phyloP scores from a whole-genome alignment of 345 rosid genomes.

The Lumnitzera racemosa region DNA sequence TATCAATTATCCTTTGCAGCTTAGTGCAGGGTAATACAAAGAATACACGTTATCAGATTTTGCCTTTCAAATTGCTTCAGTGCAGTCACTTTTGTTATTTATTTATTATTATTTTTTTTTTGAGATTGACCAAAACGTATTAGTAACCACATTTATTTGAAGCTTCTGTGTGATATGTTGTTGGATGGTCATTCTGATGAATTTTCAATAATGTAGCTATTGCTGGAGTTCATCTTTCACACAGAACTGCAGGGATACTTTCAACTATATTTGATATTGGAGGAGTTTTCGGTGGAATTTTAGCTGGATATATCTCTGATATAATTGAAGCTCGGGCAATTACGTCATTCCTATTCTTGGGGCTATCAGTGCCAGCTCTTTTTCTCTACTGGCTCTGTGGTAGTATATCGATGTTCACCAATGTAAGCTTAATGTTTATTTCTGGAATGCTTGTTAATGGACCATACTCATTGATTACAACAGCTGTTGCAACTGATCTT shows the following conservation, averaged over 20 bases:
- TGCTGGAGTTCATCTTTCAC: slow-evolving; percentile 73
- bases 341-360: slow-evolving; percentile 60
- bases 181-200: slow-evolving; percentile 4
- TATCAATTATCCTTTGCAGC: too few relatives aligned
- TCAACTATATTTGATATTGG: slow-evolving; percentile 75
- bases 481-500: slow-evolving; percentile 94
- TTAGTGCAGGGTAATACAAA: too few relatives aligned
- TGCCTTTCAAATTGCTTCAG: too few relatives aligned
- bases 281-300: slow-evolving; percentile 80
- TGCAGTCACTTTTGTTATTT: too few relatives aligned
- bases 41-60: too few relatives aligned
- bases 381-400: slow-evolving; percentile 60
- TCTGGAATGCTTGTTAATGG: slow-evolving; percentile 82
- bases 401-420: slow-evolving; percentile 50
- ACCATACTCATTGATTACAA: slow-evolving; percentile 80
- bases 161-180: not conserved
- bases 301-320: slow-evolving; percentile 75
- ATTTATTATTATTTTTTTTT: too few relatives aligned
- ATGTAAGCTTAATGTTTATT: slow-evolving; percentile 59
- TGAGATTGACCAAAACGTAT: too few relatives aligned
- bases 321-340: slow-evolving; percentile 67
- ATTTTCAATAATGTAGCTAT: slow-evolving; percentile 49
- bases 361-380: slow-evolving; percentile 67
- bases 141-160: not conserved
- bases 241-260: slow-evolving; percentile 77